These are phyloP conservation scores for Cyathus striatus DNA, from an alignment of 768 basidiomycete genomes.

Conservation along the genomic window DNA sequence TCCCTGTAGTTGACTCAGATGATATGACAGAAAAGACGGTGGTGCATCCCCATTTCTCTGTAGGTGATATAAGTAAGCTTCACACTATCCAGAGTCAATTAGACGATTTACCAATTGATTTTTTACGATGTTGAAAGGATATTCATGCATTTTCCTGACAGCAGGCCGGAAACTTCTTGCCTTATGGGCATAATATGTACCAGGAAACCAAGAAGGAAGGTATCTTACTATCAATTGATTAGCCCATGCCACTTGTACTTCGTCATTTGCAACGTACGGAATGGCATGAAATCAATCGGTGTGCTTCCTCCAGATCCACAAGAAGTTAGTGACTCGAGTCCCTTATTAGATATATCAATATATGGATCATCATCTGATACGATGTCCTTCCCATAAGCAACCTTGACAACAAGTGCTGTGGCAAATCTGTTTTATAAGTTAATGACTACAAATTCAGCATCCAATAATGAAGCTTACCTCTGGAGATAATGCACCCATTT, in stretches of 20 bases:
- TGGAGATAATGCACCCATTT: background rate
- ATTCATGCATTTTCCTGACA: constrained; percentile 6
- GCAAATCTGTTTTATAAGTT: constrained; percentile 8
- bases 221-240: constrained; percentile 4
- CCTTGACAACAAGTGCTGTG: constrained; percentile 8
- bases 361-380: constrained; percentile 10
- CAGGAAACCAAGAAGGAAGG: constrained; percentile 16
- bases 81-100: background rate
- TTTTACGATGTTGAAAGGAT: constrained; percentile 7
- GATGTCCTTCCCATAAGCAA: constrained; percentile 12
- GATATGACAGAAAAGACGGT: constrained; percentile 6
- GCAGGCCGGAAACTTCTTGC: constrained; percentile 6
- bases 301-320: constrained; percentile 9
- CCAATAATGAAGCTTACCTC: background rate
- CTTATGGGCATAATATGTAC: constrained; percentile 9
- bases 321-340: background rate
- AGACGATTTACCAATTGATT: constrained; percentile 9
- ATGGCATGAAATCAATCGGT: constrained; percentile 9
- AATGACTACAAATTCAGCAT: background rate
- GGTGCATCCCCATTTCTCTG: constrained; percentile 8
- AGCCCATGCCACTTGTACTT: background rate
- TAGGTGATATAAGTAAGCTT: background rate
- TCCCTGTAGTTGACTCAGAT: constrained; percentile 7
- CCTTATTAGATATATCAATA: constrained; percentile 6
- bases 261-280: constrained; percentile 4